Conservation (phyloP, 108 stramenopile genomes). For the Schizochytrium sp. region DNA sequence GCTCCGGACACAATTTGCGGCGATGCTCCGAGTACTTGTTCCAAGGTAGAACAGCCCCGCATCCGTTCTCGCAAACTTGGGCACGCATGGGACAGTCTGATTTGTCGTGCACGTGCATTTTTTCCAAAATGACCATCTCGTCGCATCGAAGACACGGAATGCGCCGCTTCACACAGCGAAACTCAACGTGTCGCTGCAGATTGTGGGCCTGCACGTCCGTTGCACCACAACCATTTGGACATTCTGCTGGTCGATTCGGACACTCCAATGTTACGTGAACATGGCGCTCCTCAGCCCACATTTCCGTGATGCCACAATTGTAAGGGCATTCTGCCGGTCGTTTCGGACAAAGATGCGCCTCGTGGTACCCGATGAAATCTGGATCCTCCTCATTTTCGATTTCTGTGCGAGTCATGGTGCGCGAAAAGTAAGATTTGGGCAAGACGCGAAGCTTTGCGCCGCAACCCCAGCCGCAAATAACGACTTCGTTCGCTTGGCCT, state of each 20-base stretch:
- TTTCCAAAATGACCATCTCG: not conserved
- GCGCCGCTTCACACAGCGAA: not conserved
- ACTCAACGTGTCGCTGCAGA: not conserved
- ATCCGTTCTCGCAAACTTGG: not conserved
- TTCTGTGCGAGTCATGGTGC: not conserved
- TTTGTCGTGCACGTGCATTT: not conserved
- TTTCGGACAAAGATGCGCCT: not conserved
- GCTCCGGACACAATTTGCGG: not conserved
- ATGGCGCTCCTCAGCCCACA: not conserved
- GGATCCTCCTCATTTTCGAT: not conserved
- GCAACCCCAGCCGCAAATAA: slow-evolving; percentile 1
- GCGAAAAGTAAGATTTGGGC: not conserved
- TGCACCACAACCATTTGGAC: not conserved
- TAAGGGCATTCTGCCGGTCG: not conserved
- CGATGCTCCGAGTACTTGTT: not conserved
- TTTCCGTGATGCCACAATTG: not conserved
- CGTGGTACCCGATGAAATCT: not conserved
- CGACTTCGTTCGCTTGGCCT: not conserved
- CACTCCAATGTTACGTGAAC: not conserved
- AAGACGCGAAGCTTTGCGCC: not conserved
- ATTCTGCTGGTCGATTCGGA: not conserved
- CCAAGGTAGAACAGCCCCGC: not conserved
- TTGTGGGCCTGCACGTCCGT: not conserved
- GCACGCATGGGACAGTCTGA: not conserved
- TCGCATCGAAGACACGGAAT: not conserved